Evolutionary conservation across 208 protist genomes (phyloP), one percentile per base, ranked within the genome.

Genomic region (Borovskyia barvae): DNA sequence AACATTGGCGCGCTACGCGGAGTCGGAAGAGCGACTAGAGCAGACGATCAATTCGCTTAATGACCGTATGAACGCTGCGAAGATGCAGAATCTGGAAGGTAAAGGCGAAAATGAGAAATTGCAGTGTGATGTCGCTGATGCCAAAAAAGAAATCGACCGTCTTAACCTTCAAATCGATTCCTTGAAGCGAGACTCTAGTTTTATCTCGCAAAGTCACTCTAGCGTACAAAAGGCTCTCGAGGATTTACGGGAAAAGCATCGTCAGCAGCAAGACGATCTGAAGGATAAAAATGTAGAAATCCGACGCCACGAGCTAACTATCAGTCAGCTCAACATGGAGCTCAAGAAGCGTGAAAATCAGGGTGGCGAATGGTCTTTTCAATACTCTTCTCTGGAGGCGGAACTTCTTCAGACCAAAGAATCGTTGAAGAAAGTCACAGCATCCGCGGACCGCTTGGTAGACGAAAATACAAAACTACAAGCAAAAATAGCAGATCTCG

Each of bases 41-140:
- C 72, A 70, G 43, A 84, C 74, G 3, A 82, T 89, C 51, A 81
- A 35, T n/a, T 75, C 67, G 7, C 82, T 89, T 4, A 89, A 85
- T 48, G 81, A 94, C 42, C 74, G 75, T 8, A 60, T 90, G 30
- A 90, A 87, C 57, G 78, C 77, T 3, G 69, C 58, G 15, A 91
- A 87, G 51, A 75, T 87, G 75, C 30, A 80, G n/a, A 84, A 77
- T 35, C 49, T 92, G 8, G 73, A 80, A 43, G 80, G 69, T 8
- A 87, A 82, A 41, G 66, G 78, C 6, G 66, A 77, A n/a, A 75
- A 79, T 15, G 82, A 89, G 36, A 80, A 75, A 52, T 39, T 85
- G 30, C 72, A 65, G n/a, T 84, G 81, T 49, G 74, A 92, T 37
- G 9, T 92, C 29, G 24, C 22, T 14, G 82, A 87, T 43, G 51